phyloP scores from a whole-genome alignment of 306 rosid genomes.

The Trifolium pratense region DNA sequence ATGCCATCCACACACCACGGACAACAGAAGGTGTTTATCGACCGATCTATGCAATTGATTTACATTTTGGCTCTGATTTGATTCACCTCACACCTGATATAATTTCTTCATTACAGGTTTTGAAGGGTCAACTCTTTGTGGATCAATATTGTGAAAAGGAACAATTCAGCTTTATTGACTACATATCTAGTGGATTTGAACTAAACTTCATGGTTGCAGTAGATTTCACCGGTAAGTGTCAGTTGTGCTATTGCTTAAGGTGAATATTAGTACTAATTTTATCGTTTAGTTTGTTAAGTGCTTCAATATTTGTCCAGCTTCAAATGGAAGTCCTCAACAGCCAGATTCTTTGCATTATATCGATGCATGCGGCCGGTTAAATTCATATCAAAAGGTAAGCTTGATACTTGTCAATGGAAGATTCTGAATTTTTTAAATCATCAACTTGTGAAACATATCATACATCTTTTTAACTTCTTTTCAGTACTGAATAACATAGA shows the following conservation, averaged over 20 bases:
- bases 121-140: slow-evolving; percentile 84
- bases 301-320: slow-evolving; percentile 60
- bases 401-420: not conserved
- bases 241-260: not conserved
- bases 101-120: slow-evolving; percentile 48
- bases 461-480: not conserved
- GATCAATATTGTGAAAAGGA: slow-evolving; percentile 70
- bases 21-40: slow-evolving; percentile 64
- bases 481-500: not conserved
- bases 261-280: slow-evolving; percentile 3
- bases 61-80: slow-evolving; percentile 5
- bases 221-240: slow-evolving; percentile 75
- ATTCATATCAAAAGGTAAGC: slow-evolving; percentile 79
- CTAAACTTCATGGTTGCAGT: slow-evolving; percentile 93
- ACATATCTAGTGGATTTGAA: slow-evolving; percentile 85
- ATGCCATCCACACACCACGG: slow-evolving; percentile 50
- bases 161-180: slow-evolving; percentile 80
- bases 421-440: not conserved
- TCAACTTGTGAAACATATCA: not conserved
- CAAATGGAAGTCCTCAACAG: slow-evolving; percentile 73
- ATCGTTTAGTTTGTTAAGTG: slow-evolving; percentile 17
- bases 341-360: slow-evolving; percentile 73
- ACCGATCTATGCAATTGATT: slow-evolving; percentile 14
- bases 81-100: slow-evolving; percentile 22
- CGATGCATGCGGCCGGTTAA: slow-evolving; percentile 59